Conservation (phyloP, 306 rosid species). For the Rosa persica region DNA sequence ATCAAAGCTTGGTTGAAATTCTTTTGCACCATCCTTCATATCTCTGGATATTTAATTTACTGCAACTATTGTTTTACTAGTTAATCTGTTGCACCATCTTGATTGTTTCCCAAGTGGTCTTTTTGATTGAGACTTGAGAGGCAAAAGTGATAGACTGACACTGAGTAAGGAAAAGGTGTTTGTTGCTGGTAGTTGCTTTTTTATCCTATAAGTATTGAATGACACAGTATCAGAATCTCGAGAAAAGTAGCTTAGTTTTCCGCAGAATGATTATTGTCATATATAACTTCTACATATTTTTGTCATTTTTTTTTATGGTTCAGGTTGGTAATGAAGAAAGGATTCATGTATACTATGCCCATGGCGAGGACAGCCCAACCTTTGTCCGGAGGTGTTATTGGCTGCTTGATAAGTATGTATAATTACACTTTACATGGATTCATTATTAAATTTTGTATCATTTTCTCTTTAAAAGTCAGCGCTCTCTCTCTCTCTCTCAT, state of each 20-base stretch:
- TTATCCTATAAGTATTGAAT: background rate
- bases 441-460: conserved; percentile 5
- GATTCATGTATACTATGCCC: conserved; percentile 96
- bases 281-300: background rate
- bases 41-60: background rate
- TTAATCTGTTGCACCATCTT: background rate
- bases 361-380: conserved; percentile 72
- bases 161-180: background rate
- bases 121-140: background rate
- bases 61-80: background rate
- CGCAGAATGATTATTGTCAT: background rate
- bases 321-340: conserved; percentile 98
- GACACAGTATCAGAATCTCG: background rate
- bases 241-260: background rate
- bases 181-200: background rate
- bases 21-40: background rate
- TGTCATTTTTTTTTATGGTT: conserved; percentile 24
- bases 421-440: conserved; percentile 24
- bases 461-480: background rate
- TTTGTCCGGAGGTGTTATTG: conserved; percentile 96
- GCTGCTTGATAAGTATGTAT: conserved; percentile 94
- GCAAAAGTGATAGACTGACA: background rate
- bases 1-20: background rate
- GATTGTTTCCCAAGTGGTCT: background rate
- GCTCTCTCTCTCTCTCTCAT: conserved; percentile 11